Base-by-base conservation (phyloP, 176 grass and related monocot species). In the Hsuehochloa calcarea region DNA sequence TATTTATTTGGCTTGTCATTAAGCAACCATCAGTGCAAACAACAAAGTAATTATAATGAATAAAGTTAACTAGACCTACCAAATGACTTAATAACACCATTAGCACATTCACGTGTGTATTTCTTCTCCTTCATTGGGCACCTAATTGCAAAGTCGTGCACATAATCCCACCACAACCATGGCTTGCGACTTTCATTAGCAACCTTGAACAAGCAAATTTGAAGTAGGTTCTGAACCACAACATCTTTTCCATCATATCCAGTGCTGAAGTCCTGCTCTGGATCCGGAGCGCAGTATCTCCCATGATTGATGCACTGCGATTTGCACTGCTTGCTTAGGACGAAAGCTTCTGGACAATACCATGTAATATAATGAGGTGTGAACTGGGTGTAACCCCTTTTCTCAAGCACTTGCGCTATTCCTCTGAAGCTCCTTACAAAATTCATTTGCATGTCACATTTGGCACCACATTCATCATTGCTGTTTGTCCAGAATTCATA, bases 161-260 rank as follows among this genome's bases (percentile, higher is more conserved):
- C 94, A 90, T 94, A 97, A 85, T 97, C 94, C 94, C 94, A 97
- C 94, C 94, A 97, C 66, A 97, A 65, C 94, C 94, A 97, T 75
- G 94, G 94, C 79, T 92, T 97, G 50, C 72, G 82, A 81, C 52
- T 97, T 17, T 94, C 92, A 87, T 94, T 94, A 74, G 94, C 92
- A 73, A 92, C 58, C 76, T 88, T 94, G 87, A 94, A 97, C 43
- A 88, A 85, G 71, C 94, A 97, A 73, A 94, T 74, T 80, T 97
- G 92, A 82, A 85, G 87, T 43, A 97, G 61, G 75, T 97, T 97
- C 65, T 94, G 92, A 71, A 92, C 46, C 75, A 97, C 94, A 8
- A 97, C 94, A 80, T 97, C 86, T 79, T 59, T 94, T 75, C 94
- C 94, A 92, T 94, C 92, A 87, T 97, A 97, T 46, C 94, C 94